Evolutionary conservation across 345 rosid genomes (phyloP).

Genomic region (Sonneratia caseolaris): DNA sequence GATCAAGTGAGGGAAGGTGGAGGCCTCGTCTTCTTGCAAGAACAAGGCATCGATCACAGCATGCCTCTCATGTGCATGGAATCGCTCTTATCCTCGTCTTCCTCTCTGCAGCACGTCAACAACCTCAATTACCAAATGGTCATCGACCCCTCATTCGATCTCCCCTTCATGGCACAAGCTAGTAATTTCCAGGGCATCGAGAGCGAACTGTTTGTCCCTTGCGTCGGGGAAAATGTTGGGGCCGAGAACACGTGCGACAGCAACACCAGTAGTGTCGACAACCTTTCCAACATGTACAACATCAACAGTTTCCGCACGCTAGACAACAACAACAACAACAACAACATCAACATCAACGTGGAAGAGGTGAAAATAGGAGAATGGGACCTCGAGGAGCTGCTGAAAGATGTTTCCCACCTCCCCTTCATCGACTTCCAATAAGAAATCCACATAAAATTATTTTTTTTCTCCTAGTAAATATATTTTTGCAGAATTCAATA

Average conservation of each 20-base stretch:
- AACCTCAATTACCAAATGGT: constrained; percentile 28
- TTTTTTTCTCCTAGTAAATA: not conserved
- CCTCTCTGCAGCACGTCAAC: constrained; percentile 20
- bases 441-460: not conserved
- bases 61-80: constrained; percentile 32
- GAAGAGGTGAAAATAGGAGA: constrained; percentile 27
- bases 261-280: constrained; percentile 1
- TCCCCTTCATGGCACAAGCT: not conserved
- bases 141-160: constrained; percentile 16
- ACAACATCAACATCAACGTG: not conserved
- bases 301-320: constrained; percentile 12
- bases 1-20: constrained; percentile 10
- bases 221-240: not conserved
- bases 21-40: constrained; percentile 41
- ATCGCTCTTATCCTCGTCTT: constrained; percentile 23
- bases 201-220: constrained; percentile 5
- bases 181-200: not conserved
- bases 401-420: constrained; percentile 58
- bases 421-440: constrained; percentile 16
- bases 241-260: constrained; percentile 10
- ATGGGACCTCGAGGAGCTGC: constrained; percentile 80
- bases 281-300: constrained; percentile 11
- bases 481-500: not conserved
- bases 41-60: constrained; percentile 36
- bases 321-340: not conserved